Evolutionary conservation across 768 basidiomycete species (phyloP).

Genomic region (Termitomyces sp.): DNA sequence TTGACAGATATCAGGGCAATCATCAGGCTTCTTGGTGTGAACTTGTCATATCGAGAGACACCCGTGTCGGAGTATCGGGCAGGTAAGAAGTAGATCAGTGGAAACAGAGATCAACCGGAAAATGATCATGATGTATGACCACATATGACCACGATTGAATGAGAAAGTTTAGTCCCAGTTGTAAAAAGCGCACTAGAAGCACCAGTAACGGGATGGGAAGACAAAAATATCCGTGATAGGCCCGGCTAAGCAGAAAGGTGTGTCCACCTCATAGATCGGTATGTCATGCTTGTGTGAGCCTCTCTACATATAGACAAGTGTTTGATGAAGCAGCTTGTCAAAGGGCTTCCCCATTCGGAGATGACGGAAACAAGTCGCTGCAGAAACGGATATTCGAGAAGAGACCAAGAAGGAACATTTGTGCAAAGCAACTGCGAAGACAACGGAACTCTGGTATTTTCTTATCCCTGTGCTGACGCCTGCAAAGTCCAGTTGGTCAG

Average conservation of each 20-base stretch:
- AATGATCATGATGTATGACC: not conserved
- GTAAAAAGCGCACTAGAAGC: not conserved
- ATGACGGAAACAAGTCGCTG: not conserved
- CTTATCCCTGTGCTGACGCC: not conserved
- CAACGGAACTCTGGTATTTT: not conserved
- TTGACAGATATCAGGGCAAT: conserved; percentile 1
- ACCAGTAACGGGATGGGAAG: not conserved
- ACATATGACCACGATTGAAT: not conserved
- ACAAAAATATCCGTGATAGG: not conserved
- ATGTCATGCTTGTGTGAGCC: not conserved
- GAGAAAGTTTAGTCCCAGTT: not conserved
- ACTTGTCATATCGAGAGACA: conserved; percentile 7
- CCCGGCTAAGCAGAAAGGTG: not conserved
- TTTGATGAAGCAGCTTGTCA: not conserved
- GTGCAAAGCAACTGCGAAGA: not conserved
- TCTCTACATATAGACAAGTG: conserved; percentile 1
- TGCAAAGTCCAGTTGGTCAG: not conserved
- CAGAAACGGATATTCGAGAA: conserved; percentile 1
- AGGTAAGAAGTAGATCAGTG: conserved; percentile 3
- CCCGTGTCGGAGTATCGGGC: conserved; percentile 4
- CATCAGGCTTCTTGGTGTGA: conserved; percentile 10
- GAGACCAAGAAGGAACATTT: not conserved
- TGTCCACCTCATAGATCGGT: not conserved
- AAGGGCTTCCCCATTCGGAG: conserved; percentile 2
- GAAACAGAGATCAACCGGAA: not conserved